Evolutionary conservation across 2,329 filamentous ascomycete species (phyloP), one percentile per base, ranked within the genome.

Genomic region (Neonectria magnoliae): DNA sequence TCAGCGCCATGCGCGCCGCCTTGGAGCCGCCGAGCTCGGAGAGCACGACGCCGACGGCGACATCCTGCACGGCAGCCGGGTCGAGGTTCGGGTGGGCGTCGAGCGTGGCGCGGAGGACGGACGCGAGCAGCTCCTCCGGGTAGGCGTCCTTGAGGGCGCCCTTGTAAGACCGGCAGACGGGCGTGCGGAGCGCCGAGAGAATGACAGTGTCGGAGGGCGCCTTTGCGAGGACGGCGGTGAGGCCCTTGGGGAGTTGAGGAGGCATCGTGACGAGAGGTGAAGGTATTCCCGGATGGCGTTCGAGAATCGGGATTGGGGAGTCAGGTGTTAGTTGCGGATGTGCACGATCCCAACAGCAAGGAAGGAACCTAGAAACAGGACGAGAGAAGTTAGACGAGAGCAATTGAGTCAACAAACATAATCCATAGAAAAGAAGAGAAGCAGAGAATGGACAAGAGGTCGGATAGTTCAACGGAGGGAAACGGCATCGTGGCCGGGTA

Each of bases 11-110:
- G 69, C 94, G 92, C 1, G 92, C 93, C 0, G 94, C 94, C 83
- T 98, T 98, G 71, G 88, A 90, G 62, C 94, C 94, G 69, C 94
- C 94, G 14, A 98, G 91, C 79, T 97, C 94, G 29, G 93, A 93
- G 59, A 98, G 89, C 5, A 98, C 94, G 36, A 93, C 94, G 70
- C 94, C 95, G 60, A 98, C 90, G 68, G 90, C 91, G 4, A 98
- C 88, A 76, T 98, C 95, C 72, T 97, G 85, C 3, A 75, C 89
- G 51, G 85, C 81, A 3, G 86, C 80, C 0, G 92, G 88, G 72
- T 92, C 87, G 65, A 96, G 88, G 71, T 89, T 88, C 2, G 93
- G 91, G 76, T 91, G 91, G 44, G 89, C 88, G 62, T 87, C 86
- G 7, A 77, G 72, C 5, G 75, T 78, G 11, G 74, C 76, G 27